Conservation (phyloP, 345 rosid genomes). For the Psidium guajava region DNA sequence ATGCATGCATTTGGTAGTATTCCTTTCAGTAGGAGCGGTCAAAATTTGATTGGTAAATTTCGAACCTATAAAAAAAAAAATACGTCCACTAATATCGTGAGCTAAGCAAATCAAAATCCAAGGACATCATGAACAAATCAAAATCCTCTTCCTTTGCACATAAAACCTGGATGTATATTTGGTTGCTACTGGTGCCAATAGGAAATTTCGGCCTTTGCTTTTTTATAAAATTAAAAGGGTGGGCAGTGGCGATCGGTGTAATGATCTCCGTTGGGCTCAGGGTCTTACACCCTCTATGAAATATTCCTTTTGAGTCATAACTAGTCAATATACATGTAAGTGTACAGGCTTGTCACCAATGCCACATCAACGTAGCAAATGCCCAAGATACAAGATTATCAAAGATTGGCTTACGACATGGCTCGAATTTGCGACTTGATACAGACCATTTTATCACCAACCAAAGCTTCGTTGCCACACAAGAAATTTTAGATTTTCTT, state of each 20-base stretch:
- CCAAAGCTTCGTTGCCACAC: neutral
- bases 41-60: too few relatives aligned
- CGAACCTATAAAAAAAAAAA: too few relatives aligned
- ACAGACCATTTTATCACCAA: neutral
- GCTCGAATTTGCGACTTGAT: neutral
- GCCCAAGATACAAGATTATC: neutral
- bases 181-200: neutral
- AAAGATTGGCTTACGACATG: too few relatives aligned
- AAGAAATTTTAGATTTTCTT: neutral
- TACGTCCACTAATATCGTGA: too few relatives aligned
- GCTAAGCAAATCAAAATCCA: neutral
- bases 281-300: fast-evolving
- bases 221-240: neutral
- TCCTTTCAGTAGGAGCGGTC: too few relatives aligned
- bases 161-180: neutral
- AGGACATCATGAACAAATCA: too few relatives aligned
- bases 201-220: neutral
- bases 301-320: neutral
- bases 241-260: fast-evolving
- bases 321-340: neutral
- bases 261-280: fast-evolving
- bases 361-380: neutral
- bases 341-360: fast-evolving
- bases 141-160: neutral
- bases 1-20: too few relatives aligned